Evolutionary conservation across 1,284 basidiomycete genomes (phyloP).

Genomic region (Cystobasidiaceae sp.): DNA sequence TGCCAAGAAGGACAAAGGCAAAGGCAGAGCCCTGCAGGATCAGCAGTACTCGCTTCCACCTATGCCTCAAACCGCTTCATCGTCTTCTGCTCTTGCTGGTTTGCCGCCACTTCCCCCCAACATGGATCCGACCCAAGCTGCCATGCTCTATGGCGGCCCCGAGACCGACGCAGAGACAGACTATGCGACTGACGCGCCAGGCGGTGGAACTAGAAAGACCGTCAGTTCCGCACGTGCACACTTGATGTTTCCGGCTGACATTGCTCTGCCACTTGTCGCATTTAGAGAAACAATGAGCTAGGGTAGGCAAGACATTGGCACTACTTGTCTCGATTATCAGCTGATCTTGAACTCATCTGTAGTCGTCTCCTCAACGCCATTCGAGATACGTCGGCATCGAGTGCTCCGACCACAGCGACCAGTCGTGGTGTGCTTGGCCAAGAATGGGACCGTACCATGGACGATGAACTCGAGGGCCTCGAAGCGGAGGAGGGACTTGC

Average conservation of each 20-base stretch:
- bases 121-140: background rate
- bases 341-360: background rate
- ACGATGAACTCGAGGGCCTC: conserved; percentile 25
- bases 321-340: background rate
- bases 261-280: too few species aligned
- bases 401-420: conserved; percentile 14
- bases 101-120: conserved; percentile 5
- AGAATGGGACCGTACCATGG: conserved; percentile 30
- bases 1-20: conserved; percentile 13
- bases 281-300: background rate
- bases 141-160: background rate
- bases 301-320: background rate
- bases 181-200: background rate
- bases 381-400: conserved; percentile 11
- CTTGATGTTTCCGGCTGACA: too few species aligned
- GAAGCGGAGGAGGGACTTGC: conserved; percentile 16
- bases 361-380: conserved; percentile 26
- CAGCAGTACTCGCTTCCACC: background rate
- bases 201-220: background rate
- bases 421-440: conserved; percentile 27
- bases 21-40: conserved; percentile 9
- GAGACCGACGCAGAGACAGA: conserved; percentile 17
- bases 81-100: background rate
- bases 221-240: too few species aligned
- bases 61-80: background rate